A percentile compares a stretch with the other conserved stretches of the same genome.
Evolutionary conservation across 345 rosid species (phyloP).

Genomic region (Sapria himalayana): DNA sequence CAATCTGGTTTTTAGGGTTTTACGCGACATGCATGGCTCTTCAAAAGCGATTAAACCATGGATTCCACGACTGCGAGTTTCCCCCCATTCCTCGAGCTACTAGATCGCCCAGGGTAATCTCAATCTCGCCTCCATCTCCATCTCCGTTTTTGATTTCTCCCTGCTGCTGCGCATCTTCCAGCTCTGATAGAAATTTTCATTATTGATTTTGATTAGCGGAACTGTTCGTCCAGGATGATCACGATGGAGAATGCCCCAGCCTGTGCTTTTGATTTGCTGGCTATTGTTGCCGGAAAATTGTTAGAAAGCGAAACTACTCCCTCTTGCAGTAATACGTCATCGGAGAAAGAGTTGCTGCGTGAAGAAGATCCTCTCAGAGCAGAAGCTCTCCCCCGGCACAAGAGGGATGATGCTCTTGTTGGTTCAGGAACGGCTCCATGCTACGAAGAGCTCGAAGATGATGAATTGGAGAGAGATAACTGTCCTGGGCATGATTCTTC

Average conservation of each 20-base stretch:
- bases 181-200: background rate
- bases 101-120: constrained; percentile 73
- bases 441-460: constrained; percentile 21
- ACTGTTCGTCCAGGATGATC: constrained; percentile 25
- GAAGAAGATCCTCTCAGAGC: constrained; percentile 16
- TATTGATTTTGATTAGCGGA: constrained; percentile 24
- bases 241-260: constrained; percentile 25
- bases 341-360: constrained; percentile 15
- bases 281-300: constrained; percentile 76
- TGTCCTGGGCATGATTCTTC: constrained; percentile 16
- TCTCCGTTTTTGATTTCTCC: no score
- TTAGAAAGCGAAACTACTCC: constrained; percentile 23
- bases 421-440: constrained; percentile 27
- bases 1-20: no score
- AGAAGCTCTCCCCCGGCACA: constrained; percentile 19
- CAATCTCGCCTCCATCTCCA: background rate
- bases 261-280: constrained; percentile 74
- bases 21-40: no score
- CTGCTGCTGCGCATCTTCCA: background rate
- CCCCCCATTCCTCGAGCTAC: constrained; percentile 77
- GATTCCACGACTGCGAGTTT: constrained; percentile 77
- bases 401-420: constrained; percentile 16
- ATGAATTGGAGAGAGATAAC: constrained; percentile 18
- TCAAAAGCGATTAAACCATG: constrained; percentile 68
- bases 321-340: constrained; percentile 16